A percentile compares a stretch with the other conserved stretches of the same genome.
phyloP scores from a whole-genome alignment of 1,139 yeast species.

The Diutina catenulata region DNA sequence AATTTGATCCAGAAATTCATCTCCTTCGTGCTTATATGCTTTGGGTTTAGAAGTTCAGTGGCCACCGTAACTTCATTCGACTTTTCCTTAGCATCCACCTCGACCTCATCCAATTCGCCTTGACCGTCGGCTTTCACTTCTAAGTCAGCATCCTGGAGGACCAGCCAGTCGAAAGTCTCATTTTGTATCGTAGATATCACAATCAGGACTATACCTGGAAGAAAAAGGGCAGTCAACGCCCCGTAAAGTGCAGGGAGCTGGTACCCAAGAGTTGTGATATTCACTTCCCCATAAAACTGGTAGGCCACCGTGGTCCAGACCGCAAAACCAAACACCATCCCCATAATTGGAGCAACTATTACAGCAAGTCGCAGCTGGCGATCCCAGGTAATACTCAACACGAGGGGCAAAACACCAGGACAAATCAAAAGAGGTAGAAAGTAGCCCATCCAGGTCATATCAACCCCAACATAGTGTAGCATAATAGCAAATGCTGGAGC shows the following conservation, averaged over 20 bases:
- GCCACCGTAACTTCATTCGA: no score
- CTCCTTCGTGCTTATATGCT: conserved; percentile 8
- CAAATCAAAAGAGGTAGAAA: conserved; percentile 23
- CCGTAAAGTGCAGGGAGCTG: conserved; percentile 24
- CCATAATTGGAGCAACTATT: conserved; percentile 16
- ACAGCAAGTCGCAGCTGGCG: conserved; percentile 19
- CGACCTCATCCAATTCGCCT: no score
- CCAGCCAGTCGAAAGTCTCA: conserved; percentile 22
- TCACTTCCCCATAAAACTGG: conserved; percentile 15
- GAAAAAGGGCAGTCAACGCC: conserved; percentile 19
- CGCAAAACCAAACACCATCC: conserved; percentile 14
- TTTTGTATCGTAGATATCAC: conserved; percentile 16
- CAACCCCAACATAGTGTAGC: conserved; percentile 21
- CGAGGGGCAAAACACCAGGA: conserved; percentile 24
- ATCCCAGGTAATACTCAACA: conserved; percentile 22
- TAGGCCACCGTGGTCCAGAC: conserved; percentile 19
- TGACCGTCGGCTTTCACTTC: conserved; percentile 11
- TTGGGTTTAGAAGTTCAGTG: no score
- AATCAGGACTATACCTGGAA: conserved; percentile 19
- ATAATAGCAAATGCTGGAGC: conserved; percentile 20
- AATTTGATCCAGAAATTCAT: conserved; percentile 15
- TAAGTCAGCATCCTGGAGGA: conserved; percentile 15
- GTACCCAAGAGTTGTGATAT: conserved; percentile 15
- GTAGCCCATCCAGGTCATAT: conserved; percentile 25
- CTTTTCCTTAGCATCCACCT: no score